Conservation (phyloP, 768 basidiomycete species). For the Lactarius quietus region DNA sequence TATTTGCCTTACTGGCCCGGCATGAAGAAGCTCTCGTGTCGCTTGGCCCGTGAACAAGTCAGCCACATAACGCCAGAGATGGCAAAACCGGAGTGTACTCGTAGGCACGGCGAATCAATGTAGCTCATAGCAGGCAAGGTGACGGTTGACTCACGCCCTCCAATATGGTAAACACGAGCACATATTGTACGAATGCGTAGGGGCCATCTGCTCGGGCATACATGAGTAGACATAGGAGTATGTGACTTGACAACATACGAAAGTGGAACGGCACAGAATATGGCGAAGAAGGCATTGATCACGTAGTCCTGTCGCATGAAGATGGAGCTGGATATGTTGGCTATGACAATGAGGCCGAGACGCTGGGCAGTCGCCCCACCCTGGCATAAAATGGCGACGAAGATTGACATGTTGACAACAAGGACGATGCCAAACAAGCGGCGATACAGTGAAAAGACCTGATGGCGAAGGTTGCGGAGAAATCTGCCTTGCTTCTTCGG, state of each 20-base stretch:
- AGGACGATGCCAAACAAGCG: conserved; percentile 54
- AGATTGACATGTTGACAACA: conserved; percentile 45
- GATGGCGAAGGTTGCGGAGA: conserved; percentile 53
- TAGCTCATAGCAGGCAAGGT: neutral
- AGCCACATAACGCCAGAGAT: conserved; percentile 54
- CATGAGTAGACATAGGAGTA: neutral
- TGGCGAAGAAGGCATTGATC: conserved; percentile 53
- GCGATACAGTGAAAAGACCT: conserved; percentile 53
- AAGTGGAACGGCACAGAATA: conserved; percentile 46
- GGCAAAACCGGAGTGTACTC: conserved; percentile 54
- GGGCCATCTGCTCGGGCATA: conserved; percentile 45
- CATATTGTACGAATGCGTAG: conserved; percentile 49
- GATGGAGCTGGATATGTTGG: conserved; percentile 45
- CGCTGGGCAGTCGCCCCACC: conserved; percentile 34
- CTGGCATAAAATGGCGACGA: conserved; percentile 40
- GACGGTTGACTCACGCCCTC: conserved; percentile 38
- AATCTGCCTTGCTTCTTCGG: conserved; percentile 46
- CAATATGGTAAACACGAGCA: conserved; percentile 57
- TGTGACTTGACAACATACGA: conserved; percentile 39
- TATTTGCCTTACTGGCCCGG: conserved; percentile 36
- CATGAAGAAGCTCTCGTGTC: conserved; percentile 44
- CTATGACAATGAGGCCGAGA: conserved; percentile 39
- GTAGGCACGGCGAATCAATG: neutral
- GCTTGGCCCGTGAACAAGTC: conserved; percentile 47
- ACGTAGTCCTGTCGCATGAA: conserved; percentile 50